Conservation (phyloP, 2,329 filamentous ascomycete genomes). For the Cordyceps tenuipes region DNA sequence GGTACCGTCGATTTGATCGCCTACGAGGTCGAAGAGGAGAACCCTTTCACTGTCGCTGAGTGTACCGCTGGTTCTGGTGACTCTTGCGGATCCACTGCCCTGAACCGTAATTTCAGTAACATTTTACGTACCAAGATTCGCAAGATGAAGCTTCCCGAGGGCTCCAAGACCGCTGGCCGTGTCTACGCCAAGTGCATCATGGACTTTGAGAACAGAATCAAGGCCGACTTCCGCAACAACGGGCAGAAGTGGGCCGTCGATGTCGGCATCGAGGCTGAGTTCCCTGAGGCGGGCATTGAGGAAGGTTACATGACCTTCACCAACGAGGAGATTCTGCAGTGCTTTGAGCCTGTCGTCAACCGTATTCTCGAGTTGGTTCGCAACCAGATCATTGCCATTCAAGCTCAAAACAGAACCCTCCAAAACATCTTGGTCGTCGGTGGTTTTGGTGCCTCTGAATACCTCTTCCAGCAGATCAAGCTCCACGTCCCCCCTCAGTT, state of each 20-base stretch:
- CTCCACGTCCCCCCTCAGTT: conserved; percentile 97
- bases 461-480: conserved; percentile 99
- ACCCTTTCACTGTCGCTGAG: conserved; percentile 92
- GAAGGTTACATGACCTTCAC: conserved; percentile 99
- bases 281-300: conserved; percentile 94
- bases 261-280: conserved; percentile 96
- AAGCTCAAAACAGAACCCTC: conserved; percentile 86
- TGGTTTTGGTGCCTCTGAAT: conserved; percentile 96
- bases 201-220: conserved; percentile 99
- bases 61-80: conserved; percentile 96
- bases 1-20: conserved; percentile 98
- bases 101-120: conserved; percentile 98
- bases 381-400: conserved; percentile 98
- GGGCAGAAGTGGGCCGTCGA: conserved; percentile 99
- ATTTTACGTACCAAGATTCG: conserved; percentile 95
- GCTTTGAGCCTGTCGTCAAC: conserved; percentile 97
- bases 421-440: conserved; percentile 97
- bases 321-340: conserved; percentile 97
- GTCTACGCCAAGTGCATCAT: conserved; percentile 99
- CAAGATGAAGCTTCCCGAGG: conserved; percentile 98
- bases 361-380: conserved; percentile 90
- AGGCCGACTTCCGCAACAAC: conserved; percentile 98
- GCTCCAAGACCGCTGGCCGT: conserved; percentile 92
- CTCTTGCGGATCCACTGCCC: conserved; percentile 93
- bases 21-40: conserved; percentile 96